A percentile compares a stretch with the other conserved stretches of the same genome.
phyloP scores from a whole-genome alignment of 1,139 yeast genomes.

The Pichia inconspicua region DNA sequence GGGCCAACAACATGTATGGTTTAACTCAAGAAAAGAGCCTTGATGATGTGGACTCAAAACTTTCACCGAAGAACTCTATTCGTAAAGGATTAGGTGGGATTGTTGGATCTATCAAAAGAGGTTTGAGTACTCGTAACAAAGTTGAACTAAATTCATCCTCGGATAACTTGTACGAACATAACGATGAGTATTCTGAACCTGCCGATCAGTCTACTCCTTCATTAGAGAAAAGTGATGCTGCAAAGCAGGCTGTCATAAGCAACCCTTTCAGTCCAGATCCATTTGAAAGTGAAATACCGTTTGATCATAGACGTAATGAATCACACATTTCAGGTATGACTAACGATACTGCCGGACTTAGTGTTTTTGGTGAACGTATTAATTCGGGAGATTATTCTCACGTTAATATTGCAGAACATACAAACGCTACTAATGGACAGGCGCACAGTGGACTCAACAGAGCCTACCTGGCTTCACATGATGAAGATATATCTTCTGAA shows the following conservation, averaged over 20 bases:
- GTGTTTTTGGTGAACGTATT: slow-evolving; percentile 12
- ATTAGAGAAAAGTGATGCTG: neutral
- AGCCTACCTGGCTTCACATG: neutral
- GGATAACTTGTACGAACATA: neutral
- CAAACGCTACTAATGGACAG: neutral
- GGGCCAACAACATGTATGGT: slow-evolving; percentile 61
- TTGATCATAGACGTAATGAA: slow-evolving; percentile 4
- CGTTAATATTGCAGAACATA: neutral
- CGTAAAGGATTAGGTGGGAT: slow-evolving; percentile 8
- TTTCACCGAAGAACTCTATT: slow-evolving; percentile 1
- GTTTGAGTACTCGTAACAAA: slow-evolving; percentile 16
- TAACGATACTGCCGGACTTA: slow-evolving; percentile 10
- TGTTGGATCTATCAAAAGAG: slow-evolving; percentile 12
- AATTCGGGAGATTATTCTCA: slow-evolving; percentile 2
- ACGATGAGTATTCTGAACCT: neutral
- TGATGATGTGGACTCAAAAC: neutral
- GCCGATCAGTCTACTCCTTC: slow-evolving; percentile 1
- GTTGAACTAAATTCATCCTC: neutral
- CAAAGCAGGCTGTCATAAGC: neutral
- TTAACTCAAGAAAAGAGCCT: slow-evolving; percentile 8
- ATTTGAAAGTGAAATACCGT: slow-evolving; percentile 1
- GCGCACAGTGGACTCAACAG: neutral
- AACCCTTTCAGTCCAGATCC: slow-evolving; percentile 9
- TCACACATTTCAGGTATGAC: slow-evolving; percentile 9
- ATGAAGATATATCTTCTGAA: neutral